Conservation (phyloP, 78 protist genomes). For the Speleostelium caveatum region DNA sequence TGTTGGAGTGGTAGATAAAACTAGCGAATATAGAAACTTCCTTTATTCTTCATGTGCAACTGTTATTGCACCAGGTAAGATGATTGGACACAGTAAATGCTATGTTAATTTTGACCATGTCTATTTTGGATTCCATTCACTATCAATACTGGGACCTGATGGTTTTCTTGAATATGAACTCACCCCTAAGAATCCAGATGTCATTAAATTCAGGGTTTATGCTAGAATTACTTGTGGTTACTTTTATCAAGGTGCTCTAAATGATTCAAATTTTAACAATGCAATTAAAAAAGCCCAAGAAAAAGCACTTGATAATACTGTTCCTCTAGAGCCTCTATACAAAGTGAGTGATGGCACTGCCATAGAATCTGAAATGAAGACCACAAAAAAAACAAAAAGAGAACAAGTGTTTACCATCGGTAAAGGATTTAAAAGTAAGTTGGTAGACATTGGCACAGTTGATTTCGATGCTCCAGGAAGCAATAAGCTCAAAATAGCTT, state of each 20-base stretch:
- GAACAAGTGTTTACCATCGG: not conserved
- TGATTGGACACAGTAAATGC: conserved; percentile 2
- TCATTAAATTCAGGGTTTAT: not conserved
- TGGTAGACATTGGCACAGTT: not conserved
- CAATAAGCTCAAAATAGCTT: not conserved
- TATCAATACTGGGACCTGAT: not conserved
- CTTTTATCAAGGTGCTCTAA: not conserved
- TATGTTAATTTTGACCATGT: conserved; percentile 8
- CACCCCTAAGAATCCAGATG: not conserved
- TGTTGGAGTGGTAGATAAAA: not conserved
- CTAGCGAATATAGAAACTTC: not conserved
- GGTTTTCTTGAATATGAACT: conserved; percentile 15
- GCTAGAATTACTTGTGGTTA: not conserved
- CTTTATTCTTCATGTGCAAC: conserved; percentile 5
- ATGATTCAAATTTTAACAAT: not conserved
- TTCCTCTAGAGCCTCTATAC: not conserved
- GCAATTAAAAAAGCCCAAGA: conserved; percentile 1
- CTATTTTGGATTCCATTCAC: not conserved
- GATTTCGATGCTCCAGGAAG: conserved; percentile 3
- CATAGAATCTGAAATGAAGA: not conserved
- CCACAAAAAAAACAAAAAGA: not conserved
- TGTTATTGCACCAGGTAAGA: conserved; percentile 6
- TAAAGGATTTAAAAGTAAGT: not conserved
- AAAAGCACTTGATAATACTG: not conserved
- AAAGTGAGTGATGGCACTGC: not conserved